Percentiles rank a stretch among this genome's conserved stretches.
Evolutionary conservation across 176 grass and related monocot species (phyloP).

Genomic region (Bonia amplexicaulis): DNA sequence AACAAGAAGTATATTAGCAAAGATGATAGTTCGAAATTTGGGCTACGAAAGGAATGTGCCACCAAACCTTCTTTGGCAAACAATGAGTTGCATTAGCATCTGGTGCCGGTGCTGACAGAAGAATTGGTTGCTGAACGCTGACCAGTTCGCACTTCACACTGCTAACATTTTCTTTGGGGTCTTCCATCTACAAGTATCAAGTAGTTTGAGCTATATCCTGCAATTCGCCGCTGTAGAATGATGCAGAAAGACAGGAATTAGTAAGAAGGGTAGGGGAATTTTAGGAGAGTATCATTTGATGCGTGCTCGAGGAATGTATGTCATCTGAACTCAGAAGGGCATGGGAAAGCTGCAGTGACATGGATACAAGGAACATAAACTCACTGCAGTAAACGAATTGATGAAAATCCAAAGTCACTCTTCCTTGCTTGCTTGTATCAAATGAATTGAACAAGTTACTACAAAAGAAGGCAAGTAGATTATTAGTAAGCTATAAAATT

Average conservation of each 20-base stretch:
- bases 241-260: not conserved
- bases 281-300: not conserved
- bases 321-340: not conserved
- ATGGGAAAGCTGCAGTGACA: not conserved
- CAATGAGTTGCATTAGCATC: not conserved
- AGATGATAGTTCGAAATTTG: not conserved
- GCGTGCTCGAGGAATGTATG: not conserved
- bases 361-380: conserved; percentile 22
- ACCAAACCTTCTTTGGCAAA: not conserved
- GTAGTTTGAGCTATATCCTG: conserved; percentile 50
- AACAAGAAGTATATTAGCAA: not conserved
- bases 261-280: not conserved
- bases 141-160: not conserved
- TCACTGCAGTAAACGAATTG: conserved; percentile 87
- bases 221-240: conserved; percentile 59
- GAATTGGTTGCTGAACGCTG: not conserved
- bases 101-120: not conserved
- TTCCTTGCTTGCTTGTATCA: conserved; percentile 70
- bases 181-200: not conserved
- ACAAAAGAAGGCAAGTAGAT: not conserved
- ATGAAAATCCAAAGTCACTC: conserved; percentile 84
- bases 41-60: not conserved
- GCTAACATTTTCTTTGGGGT: not conserved
- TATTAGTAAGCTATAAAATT: not conserved
- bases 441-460: conserved; percentile 84